Evolutionary conservation across 2,329 filamentous ascomycete genomes (phyloP), one percentile per base, ranked within the genome.

Genomic region (Ophiostoma sp.): DNA sequence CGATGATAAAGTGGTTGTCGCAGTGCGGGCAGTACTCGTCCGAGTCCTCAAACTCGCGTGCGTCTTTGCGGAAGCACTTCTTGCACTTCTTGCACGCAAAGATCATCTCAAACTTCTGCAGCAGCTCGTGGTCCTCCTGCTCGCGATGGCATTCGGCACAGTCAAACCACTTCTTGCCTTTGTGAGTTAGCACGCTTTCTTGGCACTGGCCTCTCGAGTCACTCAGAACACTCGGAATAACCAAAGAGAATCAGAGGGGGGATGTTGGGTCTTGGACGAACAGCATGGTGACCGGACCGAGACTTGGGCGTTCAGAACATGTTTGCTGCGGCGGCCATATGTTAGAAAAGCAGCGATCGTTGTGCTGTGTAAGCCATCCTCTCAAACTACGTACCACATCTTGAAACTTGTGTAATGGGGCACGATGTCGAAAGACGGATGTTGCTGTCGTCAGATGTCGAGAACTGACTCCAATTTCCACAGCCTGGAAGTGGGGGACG

Each of bases 51-150:
- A 97, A 97, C 77, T 97, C 91, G 72, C 87, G 82, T 63, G 90
- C 90, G 75, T 99, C 92, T 78, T 98, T 99, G 73, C 95, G 90
- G 83, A 99, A 99, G 79, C 89, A 93, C 81, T 99, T 99, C 74
- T 90, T 93, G 87, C 95, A 99, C 82, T 99, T 99, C 76, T 99
- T 99, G 86, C 95, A 99, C 66, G 92, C 92, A 76, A 99, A 98
- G 49, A 83, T 86, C 92, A 99, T 96, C 76, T 99, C 95, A 74
- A 89, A 84, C 72, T 83, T 84, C 79, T 96, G 90, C 67, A 86
- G 80, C 36, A 99, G 87, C 49, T 85, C 80, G 78, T 98, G 95
- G 70, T 82, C 80, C 78, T 96, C 90, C 71, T 87, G 83, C 78
- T 99, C 95, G 67, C 81, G 81, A 81, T 99, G 95, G 81, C 95